These are phyloP conservation scores for Botrytis deweyae DNA, from an alignment of 2,329 filamentous ascomycete genomes.

Conservation along the genomic window DNA sequence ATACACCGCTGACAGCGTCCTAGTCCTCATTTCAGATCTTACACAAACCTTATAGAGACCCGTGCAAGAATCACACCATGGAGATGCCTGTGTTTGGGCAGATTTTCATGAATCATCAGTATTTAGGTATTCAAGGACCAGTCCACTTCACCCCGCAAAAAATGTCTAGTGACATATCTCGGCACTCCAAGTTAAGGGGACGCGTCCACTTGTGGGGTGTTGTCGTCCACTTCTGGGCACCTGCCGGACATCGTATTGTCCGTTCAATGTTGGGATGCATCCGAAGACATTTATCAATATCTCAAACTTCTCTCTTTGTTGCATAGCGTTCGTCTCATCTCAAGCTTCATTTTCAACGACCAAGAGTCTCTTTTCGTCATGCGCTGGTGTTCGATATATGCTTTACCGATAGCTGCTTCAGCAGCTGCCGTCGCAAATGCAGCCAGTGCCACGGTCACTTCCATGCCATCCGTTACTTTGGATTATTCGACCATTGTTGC, in stretches of 20 bases:
- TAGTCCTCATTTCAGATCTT: not conserved
- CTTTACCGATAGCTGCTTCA: not conserved
- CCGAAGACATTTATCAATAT: not conserved
- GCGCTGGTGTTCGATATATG: not conserved
- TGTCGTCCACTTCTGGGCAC: not conserved
- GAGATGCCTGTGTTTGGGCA: not conserved
- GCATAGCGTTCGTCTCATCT: not conserved
- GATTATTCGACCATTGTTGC: constrained; percentile 24
- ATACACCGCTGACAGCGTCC: not conserved
- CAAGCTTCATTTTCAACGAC: not conserved
- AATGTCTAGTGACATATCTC: not conserved
- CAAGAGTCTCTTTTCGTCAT: not conserved
- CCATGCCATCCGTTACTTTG: constrained; percentile 23
- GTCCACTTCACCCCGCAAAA: not conserved
- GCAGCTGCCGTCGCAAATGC: not conserved
- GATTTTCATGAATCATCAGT: not conserved
- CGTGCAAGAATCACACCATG: not conserved
- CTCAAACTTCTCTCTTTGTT: not conserved
- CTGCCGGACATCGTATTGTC: too few species aligned
- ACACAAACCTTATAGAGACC: not conserved
- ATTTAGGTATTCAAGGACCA: not conserved
- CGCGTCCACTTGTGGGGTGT: not conserved
- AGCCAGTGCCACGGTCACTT: not conserved
- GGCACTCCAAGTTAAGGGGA: not conserved
- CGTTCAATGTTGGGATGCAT: not conserved